Conservation (phyloP, 352 stramenopile species). For the Phytophthora capsici region DNA sequence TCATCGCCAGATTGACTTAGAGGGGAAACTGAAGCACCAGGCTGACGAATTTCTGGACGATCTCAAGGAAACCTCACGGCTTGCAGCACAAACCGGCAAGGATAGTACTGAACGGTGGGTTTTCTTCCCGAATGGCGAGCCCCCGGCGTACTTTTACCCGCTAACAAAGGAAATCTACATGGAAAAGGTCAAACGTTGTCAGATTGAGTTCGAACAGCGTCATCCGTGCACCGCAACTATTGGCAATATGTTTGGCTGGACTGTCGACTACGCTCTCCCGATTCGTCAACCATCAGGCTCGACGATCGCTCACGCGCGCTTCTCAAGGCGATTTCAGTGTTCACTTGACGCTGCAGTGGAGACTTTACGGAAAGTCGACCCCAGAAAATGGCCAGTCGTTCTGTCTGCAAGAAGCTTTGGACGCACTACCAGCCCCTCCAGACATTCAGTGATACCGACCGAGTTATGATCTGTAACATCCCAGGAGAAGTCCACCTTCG, state of each 20-base stretch:
- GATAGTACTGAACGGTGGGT: no score
- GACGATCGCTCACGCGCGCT: slow-evolving; percentile 2
- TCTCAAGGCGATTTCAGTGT: slow-evolving; percentile 1
- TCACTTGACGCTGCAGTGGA: neutral
- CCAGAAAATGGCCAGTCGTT: neutral
- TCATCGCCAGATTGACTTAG: no score
- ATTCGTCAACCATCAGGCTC: no score
- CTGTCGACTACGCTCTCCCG: neutral
- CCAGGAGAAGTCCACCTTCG: neutral
- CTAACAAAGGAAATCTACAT: no score
- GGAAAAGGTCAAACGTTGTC: no score
- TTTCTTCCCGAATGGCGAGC: no score
- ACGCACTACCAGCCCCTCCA: neutral
- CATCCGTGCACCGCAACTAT: neutral
- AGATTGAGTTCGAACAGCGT: no score
- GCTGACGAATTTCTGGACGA: no score
- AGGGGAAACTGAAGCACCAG: no score
- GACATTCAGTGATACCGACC: neutral
- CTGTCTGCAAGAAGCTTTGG: neutral
- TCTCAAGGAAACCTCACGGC: no score
- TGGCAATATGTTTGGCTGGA: neutral
- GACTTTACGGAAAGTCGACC: neutral
- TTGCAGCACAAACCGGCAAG: no score
- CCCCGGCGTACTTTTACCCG: no score
- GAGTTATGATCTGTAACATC: neutral